Base-by-base conservation (phyloP, 2,329 filamentous ascomycete species). In the Orbilia quercus region DNA sequence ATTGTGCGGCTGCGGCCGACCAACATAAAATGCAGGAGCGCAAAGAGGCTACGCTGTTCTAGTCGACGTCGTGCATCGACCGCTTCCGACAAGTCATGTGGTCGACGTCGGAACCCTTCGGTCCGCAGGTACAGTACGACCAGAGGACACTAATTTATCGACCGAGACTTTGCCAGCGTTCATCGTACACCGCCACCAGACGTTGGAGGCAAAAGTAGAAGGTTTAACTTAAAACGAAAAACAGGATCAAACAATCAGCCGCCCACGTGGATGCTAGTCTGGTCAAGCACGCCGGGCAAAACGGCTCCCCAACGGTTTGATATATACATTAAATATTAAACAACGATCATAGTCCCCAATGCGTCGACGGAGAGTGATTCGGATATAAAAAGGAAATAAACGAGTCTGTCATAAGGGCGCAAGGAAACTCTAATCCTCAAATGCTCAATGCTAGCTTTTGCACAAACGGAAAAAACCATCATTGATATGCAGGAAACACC, bases 241-340 rank as follows among this genome's bases (percentile, higher is more conserved):
- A 20, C 18, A n/a, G 28, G 12, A 40, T 23, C 16, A 50, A 23
- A 6, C 36, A 38, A 36, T 38, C 20, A 25, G 23, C 28, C 31
- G 59, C 44, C 50, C 60, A 65, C 40, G 50, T 65, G 60, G 40
- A 40, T 50, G 25, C 40, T 2, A 31, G 9, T 12, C 7, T 18
- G 45, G 47, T 54, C 59, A 64, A 64, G 45, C 59, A 62, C 36
- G 36, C 20, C 34, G 34, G 5, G 18, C 20, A 14, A 34, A 64
- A 22, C 20, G 38, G 28, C 23, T 50, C 48, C n/a, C n/a, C 16
- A 12, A 23, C 16, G 12, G 5, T 36, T 11, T 31, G 38, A 12
- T 64, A 64, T 65, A 50, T 58, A 66, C 51, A 66, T 66, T 66
- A 66, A 55, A 45, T 47, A 66, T 66, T 66, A 51, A 31, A 55